A percentile compares a stretch with the other conserved stretches of the same genome.
These are phyloP conservation scores for Chlorella sp. DNA, from an alignment of 139 green algal species.

Conservation along the genomic window DNA sequence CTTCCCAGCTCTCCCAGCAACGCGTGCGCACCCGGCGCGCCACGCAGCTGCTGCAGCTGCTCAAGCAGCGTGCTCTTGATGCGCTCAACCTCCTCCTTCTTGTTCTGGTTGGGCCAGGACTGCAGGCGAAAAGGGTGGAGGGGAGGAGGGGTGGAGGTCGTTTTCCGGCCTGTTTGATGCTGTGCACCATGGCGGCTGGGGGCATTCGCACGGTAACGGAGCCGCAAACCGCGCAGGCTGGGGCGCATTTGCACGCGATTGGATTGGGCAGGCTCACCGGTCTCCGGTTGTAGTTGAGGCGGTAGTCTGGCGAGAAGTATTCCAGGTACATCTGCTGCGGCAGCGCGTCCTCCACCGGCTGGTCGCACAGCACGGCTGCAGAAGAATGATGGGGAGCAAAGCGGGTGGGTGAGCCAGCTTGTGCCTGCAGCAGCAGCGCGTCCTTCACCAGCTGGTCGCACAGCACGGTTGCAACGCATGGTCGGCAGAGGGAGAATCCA, in stretches of 20 bases:
- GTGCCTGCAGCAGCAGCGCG: conserved; percentile 31
- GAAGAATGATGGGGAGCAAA: too few relatives aligned
- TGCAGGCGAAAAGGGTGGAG: neutral
- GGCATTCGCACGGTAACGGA: too few relatives aligned
- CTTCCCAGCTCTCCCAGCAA: too few relatives aligned
- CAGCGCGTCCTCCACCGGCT: conserved; percentile 64
- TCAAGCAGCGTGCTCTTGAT: conserved; percentile 78
- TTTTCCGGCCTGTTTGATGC: too few relatives aligned
- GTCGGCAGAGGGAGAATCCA: neutral
- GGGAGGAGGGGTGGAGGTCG: too few relatives aligned
- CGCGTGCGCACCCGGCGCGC: conserved; percentile 68
- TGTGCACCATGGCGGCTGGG: too few relatives aligned
- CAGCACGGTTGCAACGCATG: conserved; percentile 41
- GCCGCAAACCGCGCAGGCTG: too few relatives aligned
- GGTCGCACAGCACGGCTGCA: conserved; percentile 53
- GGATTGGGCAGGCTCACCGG: too few relatives aligned
- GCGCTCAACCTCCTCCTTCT: conserved; percentile 71
- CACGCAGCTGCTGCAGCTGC: conserved; percentile 66
- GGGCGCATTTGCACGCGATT: too few relatives aligned
- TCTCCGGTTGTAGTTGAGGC: conserved; percentile 41
- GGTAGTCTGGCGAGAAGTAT: conserved; percentile 72
- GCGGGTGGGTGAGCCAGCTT: neutral
- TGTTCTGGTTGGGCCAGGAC: conserved; percentile 80
- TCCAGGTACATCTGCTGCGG: conserved; percentile 73
- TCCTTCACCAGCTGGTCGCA: conserved; percentile 54